phyloP scores from a whole-genome alignment of 768 basidiomycete species.

The Leccinum obscurum region DNA sequence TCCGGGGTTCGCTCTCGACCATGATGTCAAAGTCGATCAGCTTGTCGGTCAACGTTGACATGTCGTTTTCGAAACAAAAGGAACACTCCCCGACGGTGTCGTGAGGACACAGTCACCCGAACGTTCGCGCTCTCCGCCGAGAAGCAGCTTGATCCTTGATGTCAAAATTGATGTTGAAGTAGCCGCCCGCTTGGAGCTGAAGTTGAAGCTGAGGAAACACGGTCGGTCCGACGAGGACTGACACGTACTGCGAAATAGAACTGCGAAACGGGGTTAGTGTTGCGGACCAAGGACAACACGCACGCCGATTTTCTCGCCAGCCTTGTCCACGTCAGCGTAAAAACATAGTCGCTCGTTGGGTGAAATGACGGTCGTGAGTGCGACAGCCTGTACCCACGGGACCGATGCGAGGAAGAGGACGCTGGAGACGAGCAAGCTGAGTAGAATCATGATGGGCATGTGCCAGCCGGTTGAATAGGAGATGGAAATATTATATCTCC shows the following conservation, averaged over 20 bases:
- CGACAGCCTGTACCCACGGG: constrained; percentile 50
- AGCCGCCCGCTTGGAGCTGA: constrained; percentile 94
- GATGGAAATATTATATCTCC: constrained; percentile 14
- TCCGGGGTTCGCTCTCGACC: constrained; percentile 95
- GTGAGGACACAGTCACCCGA: constrained; percentile 98
- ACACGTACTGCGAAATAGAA: constrained; percentile 93
- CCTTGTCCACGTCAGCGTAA: constrained; percentile 95
- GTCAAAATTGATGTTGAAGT: constrained; percentile 94
- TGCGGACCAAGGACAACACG: constrained; percentile 30
- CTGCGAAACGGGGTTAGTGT: constrained; percentile 37
- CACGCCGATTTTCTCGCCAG: constrained; percentile 88
- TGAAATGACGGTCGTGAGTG: constrained; percentile 75
- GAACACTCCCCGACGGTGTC: constrained; percentile 84
- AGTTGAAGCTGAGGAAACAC: background rate
- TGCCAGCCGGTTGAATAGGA: constrained; percentile 22
- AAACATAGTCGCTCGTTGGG: constrained; percentile 89
- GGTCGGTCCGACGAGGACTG: background rate
- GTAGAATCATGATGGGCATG: constrained; percentile 21
- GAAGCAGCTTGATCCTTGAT: constrained; percentile 88
- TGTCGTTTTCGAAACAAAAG: constrained; percentile 99
- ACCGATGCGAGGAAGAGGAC: constrained; percentile 35
- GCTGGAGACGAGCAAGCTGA: constrained; percentile 20
- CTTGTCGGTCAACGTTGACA: constrained; percentile 91
- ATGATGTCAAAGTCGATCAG: constrained; percentile 96
- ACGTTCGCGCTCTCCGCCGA: constrained; percentile 86